Conservation (phyloP, 768 basidiomycete species). For the Leucosporidium scottii region DNA sequence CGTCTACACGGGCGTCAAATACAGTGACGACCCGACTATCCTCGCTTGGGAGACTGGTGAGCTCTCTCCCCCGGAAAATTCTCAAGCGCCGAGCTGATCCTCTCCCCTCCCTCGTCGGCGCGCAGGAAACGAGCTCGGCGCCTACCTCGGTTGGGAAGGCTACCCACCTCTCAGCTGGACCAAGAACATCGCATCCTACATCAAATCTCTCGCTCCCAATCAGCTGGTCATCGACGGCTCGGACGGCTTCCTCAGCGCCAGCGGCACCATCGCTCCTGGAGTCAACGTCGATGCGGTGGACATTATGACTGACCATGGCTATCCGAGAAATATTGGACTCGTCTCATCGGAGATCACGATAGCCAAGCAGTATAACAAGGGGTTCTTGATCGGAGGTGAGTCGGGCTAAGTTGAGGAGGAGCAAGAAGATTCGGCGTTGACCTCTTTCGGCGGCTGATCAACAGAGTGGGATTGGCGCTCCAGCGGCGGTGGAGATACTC, state of each 20-base stretch:
- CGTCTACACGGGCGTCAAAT: conserved; percentile 28
- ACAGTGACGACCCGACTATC: conserved; percentile 34
- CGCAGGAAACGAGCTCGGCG: conserved; percentile 35
- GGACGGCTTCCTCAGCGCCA: conserved; percentile 25
- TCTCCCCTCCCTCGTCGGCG: no score
- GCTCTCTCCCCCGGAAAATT: no score
- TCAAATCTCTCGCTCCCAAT: neutral
- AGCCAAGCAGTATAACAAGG: conserved; percentile 7
- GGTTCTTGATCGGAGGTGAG: conserved; percentile 14
- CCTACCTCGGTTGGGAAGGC: conserved; percentile 26
- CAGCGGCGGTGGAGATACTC: neutral
- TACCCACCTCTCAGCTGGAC: conserved; percentile 19
- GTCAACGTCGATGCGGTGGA: conserved; percentile 1
- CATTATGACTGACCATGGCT: conserved; percentile 28
- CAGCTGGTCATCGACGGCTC: conserved; percentile 30
- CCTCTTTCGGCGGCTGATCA: neutral
- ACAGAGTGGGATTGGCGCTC: conserved; percentile 27
- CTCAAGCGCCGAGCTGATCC: no score
- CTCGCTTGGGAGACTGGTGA: conserved; percentile 32
- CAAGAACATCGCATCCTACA: neutral
- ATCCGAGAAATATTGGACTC: conserved; percentile 21
- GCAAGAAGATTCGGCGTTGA: conserved; percentile 4
- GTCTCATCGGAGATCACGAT: conserved; percentile 10
- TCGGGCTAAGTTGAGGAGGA: no score
- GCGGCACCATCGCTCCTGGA: neutral